A percentile compares a stretch with the other conserved stretches of the same genome.
Evolutionary conservation across 176 grass and related monocot species (phyloP).

Genomic region (Luzula sylvatica): DNA sequence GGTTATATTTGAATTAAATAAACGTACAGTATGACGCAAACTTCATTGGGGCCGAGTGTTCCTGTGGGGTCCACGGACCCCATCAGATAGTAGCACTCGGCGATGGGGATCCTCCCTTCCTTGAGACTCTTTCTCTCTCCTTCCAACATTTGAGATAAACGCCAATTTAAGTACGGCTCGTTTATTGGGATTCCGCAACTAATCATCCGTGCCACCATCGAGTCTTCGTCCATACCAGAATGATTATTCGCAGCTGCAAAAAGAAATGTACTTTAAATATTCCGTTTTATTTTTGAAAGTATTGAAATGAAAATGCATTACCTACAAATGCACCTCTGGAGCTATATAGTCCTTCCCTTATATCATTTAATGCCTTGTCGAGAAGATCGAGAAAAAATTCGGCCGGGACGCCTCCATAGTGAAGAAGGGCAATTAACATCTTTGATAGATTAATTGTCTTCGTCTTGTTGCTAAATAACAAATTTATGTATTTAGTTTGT

Average conservation of each 20-base stretch:
- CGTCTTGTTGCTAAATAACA: constrained; percentile 36
- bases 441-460: constrained; percentile 37
- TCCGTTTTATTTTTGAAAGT: too few species aligned
- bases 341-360: constrained; percentile 12
- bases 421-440: constrained; percentile 40
- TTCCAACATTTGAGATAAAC: constrained; percentile 24
- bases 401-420: constrained; percentile 35
- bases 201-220: constrained; percentile 41
- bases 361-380: constrained; percentile 27
- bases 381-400: constrained; percentile 68
- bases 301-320: constrained; percentile 10
- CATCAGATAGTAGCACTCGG: constrained; percentile 55
- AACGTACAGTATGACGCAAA: constrained; percentile 62
- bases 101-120: constrained; percentile 40
- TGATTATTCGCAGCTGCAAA: constrained; percentile 37
- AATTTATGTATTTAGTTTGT: neutral
- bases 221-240: constrained; percentile 55
- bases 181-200: constrained; percentile 41
- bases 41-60: constrained; percentile 41
- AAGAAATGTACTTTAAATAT: constrained; percentile 2
- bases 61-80: constrained; percentile 51
- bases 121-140: constrained; percentile 41
- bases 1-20: constrained; percentile 16
- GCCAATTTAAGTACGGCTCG: constrained; percentile 40
- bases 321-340: constrained; percentile 27